Percentiles rank a stretch among this genome's conserved stretches.
Evolutionary conservation across 2,329 filamentous ascomycete species (phyloP).

Genomic region (Phaeosphaeriaceae sp.): DNA sequence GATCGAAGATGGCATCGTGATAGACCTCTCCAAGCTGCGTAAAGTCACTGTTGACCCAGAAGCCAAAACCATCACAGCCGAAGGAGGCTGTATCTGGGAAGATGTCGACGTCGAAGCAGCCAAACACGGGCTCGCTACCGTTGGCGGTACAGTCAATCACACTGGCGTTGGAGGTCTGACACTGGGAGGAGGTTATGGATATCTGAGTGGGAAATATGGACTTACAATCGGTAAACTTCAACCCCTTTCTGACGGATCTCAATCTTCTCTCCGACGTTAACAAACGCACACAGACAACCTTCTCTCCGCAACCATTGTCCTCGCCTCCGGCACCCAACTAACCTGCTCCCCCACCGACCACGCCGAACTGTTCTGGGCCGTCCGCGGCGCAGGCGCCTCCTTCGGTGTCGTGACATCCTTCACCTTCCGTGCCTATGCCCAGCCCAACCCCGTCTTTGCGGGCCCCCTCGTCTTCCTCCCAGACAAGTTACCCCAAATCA

Average conservation of each 20-base stretch:
- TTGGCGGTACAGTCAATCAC: conserved; percentile 68
- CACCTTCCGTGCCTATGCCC: conserved; percentile 43
- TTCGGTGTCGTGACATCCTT: conserved; percentile 53
- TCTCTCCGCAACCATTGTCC: conserved; percentile 39
- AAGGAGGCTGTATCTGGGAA: conserved; percentile 62
- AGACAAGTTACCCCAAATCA: conserved; percentile 33
- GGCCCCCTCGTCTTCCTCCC: conserved; percentile 48
- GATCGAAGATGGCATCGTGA: conserved; percentile 60
- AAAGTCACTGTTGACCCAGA: conserved; percentile 57
- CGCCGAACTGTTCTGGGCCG: conserved; percentile 48
- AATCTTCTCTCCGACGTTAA: not conserved
- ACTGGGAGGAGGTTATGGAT: conserved; percentile 65
- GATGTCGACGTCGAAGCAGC: conserved; percentile 62
- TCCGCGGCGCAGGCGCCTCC: conserved; percentile 48
- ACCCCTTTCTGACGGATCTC: not conserved
- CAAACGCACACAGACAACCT: conserved; percentile 44
- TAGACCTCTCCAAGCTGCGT: conserved; percentile 62
- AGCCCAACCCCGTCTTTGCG: conserved; percentile 41
- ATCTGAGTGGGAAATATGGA: conserved; percentile 62
- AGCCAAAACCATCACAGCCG: conserved; percentile 55
- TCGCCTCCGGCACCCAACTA: conserved; percentile 45
- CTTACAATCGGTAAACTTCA: conserved; percentile 56
- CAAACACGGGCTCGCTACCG: conserved; percentile 62
- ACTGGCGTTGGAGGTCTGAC: conserved; percentile 67
- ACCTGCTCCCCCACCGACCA: conserved; percentile 35